Evolutionary conservation across 2,329 filamentous ascomycete genomes (phyloP).

Genomic region (Penicillium sp.): DNA sequence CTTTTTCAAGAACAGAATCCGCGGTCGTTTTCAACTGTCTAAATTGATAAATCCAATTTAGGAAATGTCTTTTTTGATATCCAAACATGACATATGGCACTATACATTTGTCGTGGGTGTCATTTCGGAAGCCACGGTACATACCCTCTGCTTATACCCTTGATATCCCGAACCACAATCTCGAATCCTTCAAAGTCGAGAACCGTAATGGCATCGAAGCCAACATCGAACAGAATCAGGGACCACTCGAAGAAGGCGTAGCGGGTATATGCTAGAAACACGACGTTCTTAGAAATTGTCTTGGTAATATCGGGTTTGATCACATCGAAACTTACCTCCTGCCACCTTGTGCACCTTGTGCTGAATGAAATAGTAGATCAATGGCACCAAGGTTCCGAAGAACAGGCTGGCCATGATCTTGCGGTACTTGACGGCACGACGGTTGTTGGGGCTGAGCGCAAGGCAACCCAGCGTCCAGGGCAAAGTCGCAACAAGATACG

Average conservation of each 20-base stretch:
- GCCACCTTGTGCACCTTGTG: conserved; percentile 95
- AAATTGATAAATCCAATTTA: conserved; percentile 40
- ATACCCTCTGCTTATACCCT: conserved; percentile 96
- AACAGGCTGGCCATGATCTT: conserved; percentile 84
- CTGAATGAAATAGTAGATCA: conserved; percentile 97
- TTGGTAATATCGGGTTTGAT: not conserved
- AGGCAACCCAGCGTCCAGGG: conserved; percentile 95
- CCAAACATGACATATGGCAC: conserved; percentile 49
- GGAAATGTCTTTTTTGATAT: conserved; percentile 43
- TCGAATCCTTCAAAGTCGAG: conserved; percentile 91
- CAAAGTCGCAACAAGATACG: conserved; percentile 89
- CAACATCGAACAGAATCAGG: conserved; percentile 91
- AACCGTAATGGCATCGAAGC: conserved; percentile 92
- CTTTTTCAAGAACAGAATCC: conserved; percentile 68
- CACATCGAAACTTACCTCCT: conserved; percentile 71
- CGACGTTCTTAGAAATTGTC: not conserved
- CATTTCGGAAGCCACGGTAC: conserved; percentile 94
- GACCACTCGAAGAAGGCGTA: conserved; percentile 99
- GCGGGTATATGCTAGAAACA: conserved; percentile 79
- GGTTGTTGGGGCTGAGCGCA: conserved; percentile 82
- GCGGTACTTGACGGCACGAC: conserved; percentile 81
- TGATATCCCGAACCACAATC: conserved; percentile 84
- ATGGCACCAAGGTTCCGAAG: conserved; percentile 85
- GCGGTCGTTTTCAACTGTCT: conserved; percentile 58
- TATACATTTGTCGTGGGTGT: conserved; percentile 60